Base-by-base conservation (phyloP, 176 grass and related monocot species). In the Raddia guianensis region DNA sequence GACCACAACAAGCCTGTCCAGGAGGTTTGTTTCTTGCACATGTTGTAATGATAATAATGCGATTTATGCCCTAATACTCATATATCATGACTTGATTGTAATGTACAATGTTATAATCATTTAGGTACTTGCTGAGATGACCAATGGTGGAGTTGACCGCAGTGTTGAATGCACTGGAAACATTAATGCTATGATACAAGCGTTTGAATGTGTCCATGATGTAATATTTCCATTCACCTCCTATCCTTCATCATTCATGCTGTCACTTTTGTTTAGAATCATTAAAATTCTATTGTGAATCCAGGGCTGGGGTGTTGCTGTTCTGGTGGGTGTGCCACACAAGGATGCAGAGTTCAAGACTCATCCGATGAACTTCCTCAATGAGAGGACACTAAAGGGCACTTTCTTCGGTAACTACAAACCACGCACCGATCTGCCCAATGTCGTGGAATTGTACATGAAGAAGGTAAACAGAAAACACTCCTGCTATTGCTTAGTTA, bases 381-480 rank as follows among this genome's bases (percentile, higher is more conserved):
- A 86, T 1, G 94, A 97, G 74, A 97, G 87, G 81, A 97, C 94
- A 9, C 89, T 97, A 8, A 97, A 97, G 87, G 94, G 94, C 19
- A 97, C 94, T 45, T 97, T 97, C 91, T 97, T 91, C 2, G 94
- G 94, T n/a, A 88, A 97, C 87, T 97, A 70, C 87, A 97, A 97
- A 9, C 94, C 94, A 0, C 84, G 91, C 50, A 88, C 94, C 0
- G 94, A 97, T 50, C 75, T 97, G 51, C 94, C 94, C 33, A 83
- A 81, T 13, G 89, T 97, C 11, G 94, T 97, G 7, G 94, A 97
- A 42, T 50, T 86, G 49, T 97, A 97, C 82, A 89, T 95, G 90
- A 88, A 42, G 54, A 89, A 90, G 93, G 90, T 92, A 61, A 70
- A 18, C 16, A 0, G 0, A 12, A 8, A 5, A 70, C 0, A 2